phyloP scores from a whole-genome alignment of 768 basidiomycete genomes.

The Trametes villosa region DNA sequence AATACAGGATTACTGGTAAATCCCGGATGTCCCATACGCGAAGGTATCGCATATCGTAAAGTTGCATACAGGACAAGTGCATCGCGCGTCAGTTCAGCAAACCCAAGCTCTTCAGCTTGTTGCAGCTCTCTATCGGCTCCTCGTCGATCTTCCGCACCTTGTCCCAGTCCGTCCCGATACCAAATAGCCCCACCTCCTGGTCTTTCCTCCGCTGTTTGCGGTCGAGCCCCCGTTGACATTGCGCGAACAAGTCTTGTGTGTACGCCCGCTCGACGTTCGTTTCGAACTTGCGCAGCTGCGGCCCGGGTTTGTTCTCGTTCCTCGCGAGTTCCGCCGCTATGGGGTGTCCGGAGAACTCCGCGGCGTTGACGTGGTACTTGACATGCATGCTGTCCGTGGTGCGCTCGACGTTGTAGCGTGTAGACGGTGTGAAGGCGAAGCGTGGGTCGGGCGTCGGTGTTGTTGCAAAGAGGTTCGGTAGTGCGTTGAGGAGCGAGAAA shows the following conservation, averaged over 20 bases:
- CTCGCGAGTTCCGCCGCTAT: slow-evolving; percentile 74
- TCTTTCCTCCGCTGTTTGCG: slow-evolving; percentile 72
- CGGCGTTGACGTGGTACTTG: slow-evolving; percentile 82
- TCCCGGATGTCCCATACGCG: slow-evolving; percentile 2
- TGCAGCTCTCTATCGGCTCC: slow-evolving; percentile 77
- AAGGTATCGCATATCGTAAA: slow-evolving; percentile 7
- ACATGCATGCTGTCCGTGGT: slow-evolving; percentile 72
- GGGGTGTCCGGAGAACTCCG: slow-evolving; percentile 78
- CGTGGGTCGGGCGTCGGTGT: slow-evolving; percentile 75
- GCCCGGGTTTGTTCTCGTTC: slow-evolving; percentile 32
- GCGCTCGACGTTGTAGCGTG: slow-evolving; percentile 71
- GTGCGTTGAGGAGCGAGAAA: slow-evolving; percentile 80
- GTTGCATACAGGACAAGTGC: slow-evolving; percentile 1
- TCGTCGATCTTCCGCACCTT: slow-evolving; percentile 75
- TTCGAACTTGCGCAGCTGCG: slow-evolving; percentile 69
- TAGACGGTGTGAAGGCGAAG: slow-evolving; percentile 68
- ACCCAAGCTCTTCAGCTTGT: slow-evolving; percentile 70
- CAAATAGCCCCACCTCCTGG: slow-evolving; percentile 84
- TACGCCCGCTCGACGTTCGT: slow-evolving; percentile 74
- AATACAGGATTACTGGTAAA: slow-evolving; percentile 25
- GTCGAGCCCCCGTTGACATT: slow-evolving; percentile 75
- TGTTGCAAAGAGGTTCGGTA: slow-evolving; percentile 76
- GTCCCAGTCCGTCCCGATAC: slow-evolving; percentile 91
- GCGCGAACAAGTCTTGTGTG: slow-evolving; percentile 66
- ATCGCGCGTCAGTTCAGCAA: slow-evolving; percentile 46